Conservation (phyloP, 1,284 basidiomycete genomes). For the Trametes polyzona region DNA sequence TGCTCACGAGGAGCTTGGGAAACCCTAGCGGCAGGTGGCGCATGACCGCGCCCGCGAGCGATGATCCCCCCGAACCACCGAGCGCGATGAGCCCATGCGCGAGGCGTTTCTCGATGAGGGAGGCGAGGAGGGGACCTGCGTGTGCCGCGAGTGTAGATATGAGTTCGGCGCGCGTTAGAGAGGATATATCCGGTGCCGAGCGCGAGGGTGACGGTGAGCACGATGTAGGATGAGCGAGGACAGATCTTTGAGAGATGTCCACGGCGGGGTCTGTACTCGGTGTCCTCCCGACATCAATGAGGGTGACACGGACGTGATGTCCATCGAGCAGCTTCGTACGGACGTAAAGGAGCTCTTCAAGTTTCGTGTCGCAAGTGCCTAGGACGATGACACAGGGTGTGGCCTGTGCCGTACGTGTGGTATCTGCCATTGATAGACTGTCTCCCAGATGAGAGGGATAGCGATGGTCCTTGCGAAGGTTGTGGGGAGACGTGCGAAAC, state of each 20-base stretch:
- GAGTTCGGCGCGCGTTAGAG: conserved; percentile 24
- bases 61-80: conserved; percentile 30
- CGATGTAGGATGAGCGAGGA: conserved; percentile 17
- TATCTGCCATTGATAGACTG: no score
- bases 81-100: conserved; percentile 25
- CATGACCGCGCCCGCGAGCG: conserved; percentile 28
- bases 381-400: conserved; percentile 24
- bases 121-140: conserved; percentile 14
- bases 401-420: no score
- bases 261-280: conserved; percentile 24
- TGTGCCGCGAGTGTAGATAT: conserved; percentile 22
- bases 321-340: conserved; percentile 16
- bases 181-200: conserved; percentile 12
- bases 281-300: conserved; percentile 29
- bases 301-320: conserved; percentile 24
- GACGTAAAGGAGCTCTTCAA: conserved; percentile 30
- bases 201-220: background rate
- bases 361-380: conserved; percentile 33
- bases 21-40: conserved; percentile 29
- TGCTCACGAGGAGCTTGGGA: conserved; percentile 32
- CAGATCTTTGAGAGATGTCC: conserved; percentile 17
- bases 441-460: no score
- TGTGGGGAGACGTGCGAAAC: no score
- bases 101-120: conserved; percentile 7
- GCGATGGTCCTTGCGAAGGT: no score